Conservation (phyloP, 257 asterid genomes). For the Scutellaria galericulata region DNA sequence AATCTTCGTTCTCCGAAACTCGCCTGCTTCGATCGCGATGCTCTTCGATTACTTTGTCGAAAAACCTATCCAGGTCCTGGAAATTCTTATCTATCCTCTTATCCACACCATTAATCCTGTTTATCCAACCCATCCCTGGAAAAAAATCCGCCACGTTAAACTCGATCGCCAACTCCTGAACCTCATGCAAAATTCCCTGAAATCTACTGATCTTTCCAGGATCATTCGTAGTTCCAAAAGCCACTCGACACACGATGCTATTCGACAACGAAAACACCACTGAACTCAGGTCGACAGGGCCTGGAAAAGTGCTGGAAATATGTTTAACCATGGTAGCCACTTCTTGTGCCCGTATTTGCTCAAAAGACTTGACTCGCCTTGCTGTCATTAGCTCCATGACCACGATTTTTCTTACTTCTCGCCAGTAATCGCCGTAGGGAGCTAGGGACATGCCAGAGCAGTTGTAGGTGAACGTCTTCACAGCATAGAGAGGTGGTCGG, state of each 20-base stretch:
- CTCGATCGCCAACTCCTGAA: conserved; percentile 34
- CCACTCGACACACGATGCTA: conserved; percentile 48
- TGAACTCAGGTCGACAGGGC: conserved; percentile 38
- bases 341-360: conserved; percentile 40
- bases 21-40: conserved; percentile 33
- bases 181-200: conserved; percentile 32
- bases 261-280: conserved; percentile 36
- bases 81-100: conserved; percentile 29
- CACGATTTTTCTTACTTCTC: conserved; percentile 39
- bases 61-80: conserved; percentile 39
- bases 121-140: conserved; percentile 49
- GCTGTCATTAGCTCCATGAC: conserved; percentile 41
- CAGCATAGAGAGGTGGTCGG: conserved; percentile 20
- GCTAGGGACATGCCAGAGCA: conserved; percentile 16
- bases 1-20: conserved; percentile 37
- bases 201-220: conserved; percentile 15
- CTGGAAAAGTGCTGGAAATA: neutral
- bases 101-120: conserved; percentile 48
- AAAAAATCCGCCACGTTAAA: conserved; percentile 46
- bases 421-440: conserved; percentile 50
- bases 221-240: conserved; percentile 40
- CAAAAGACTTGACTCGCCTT: conserved; percentile 46
- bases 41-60: conserved; percentile 39
- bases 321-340: conserved; percentile 34
- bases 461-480: conserved; percentile 9